These are phyloP conservation scores for Malbranchea zuffiana DNA, from an alignment of 2,329 filamentous ascomycete species.

Conservation along the genomic window DNA sequence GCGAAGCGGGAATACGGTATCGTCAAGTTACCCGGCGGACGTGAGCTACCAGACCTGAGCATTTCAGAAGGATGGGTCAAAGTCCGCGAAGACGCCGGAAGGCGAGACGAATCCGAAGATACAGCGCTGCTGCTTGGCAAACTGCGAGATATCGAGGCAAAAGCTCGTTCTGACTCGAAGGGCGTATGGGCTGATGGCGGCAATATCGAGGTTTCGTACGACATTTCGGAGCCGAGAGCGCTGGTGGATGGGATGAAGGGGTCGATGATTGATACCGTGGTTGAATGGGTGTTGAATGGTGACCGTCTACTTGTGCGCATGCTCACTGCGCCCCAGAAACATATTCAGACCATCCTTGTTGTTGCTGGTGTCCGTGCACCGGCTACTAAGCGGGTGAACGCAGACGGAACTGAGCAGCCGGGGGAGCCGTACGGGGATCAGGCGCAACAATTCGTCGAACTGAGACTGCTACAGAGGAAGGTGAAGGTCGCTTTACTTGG, in stretches of 20 bases:
- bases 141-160: constrained; percentile 63
- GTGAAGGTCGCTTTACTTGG: constrained; percentile 76
- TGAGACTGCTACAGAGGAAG: constrained; percentile 72
- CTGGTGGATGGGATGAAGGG: constrained; percentile 80
- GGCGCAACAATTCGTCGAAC: constrained; percentile 77
- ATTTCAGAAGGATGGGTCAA: constrained; percentile 87
- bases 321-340: constrained; percentile 67
- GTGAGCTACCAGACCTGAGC: constrained; percentile 66
- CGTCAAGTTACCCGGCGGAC: constrained; percentile 64
- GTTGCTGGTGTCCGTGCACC: constrained; percentile 83
- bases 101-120: constrained; percentile 74
- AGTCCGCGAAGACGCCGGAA: constrained; percentile 82
- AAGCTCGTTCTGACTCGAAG: constrained; percentile 66
- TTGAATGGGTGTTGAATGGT: constrained; percentile 84
- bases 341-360: constrained; percentile 78
- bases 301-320: constrained; percentile 81
- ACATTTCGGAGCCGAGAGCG: constrained; percentile 61
- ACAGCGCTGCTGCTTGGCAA: constrained; percentile 59
- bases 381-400: constrained; percentile 73
- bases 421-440: constrained; percentile 87
- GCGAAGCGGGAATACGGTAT: constrained; percentile 76
- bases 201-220: constrained; percentile 66
- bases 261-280: constrained; percentile 68
- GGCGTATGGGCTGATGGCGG: constrained; percentile 65
- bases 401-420: constrained; percentile 67